Evolutionary conservation across 1,284 basidiomycete species (phyloP).

Genomic region (Amylostereum areolatum): DNA sequence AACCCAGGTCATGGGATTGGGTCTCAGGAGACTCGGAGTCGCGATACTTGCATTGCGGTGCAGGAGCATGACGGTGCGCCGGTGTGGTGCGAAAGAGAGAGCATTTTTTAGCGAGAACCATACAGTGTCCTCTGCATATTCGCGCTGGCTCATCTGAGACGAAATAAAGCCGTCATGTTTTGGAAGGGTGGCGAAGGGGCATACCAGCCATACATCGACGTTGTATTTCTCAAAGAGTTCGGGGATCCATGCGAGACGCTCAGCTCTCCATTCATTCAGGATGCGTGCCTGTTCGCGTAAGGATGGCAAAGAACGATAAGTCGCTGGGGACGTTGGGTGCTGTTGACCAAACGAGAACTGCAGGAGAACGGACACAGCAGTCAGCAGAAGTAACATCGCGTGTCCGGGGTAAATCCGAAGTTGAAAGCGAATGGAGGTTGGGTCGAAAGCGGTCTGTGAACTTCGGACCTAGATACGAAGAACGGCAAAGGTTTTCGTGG

Average conservation of each 20-base stretch:
- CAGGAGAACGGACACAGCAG: too few relatives aligned
- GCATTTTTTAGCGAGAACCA: conserved; percentile 48
- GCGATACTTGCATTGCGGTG: conserved; percentile 36
- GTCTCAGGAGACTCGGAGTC: conserved; percentile 15
- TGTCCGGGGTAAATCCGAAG: too few relatives aligned
- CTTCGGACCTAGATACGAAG: too few relatives aligned
- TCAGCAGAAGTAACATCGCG: too few relatives aligned
- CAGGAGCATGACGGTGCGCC: conserved; percentile 45
- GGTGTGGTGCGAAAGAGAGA: conserved; percentile 41
- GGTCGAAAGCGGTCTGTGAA: too few relatives aligned
- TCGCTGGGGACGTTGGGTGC: conserved; percentile 29
- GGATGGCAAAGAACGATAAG: conserved; percentile 34
- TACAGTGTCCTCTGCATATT: conserved; percentile 49
- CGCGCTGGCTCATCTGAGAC: conserved; percentile 39
- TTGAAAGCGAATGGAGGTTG: too few relatives aligned
- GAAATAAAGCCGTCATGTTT: not conserved
- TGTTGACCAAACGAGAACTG: conserved; percentile 17
- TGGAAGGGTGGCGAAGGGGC: conserved; percentile 7
- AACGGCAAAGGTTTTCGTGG: too few relatives aligned
- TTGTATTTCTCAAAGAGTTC: conserved; percentile 35
- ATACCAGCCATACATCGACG: conserved; percentile 39
- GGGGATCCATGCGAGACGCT: conserved; percentile 36
- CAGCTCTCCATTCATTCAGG: conserved; percentile 37
- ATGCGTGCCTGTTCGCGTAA: conserved; percentile 39
- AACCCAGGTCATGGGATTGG: conserved; percentile 42